Conservation (phyloP, 2,329 filamentous ascomycete genomes). For the Fusarium sp. region DNA sequence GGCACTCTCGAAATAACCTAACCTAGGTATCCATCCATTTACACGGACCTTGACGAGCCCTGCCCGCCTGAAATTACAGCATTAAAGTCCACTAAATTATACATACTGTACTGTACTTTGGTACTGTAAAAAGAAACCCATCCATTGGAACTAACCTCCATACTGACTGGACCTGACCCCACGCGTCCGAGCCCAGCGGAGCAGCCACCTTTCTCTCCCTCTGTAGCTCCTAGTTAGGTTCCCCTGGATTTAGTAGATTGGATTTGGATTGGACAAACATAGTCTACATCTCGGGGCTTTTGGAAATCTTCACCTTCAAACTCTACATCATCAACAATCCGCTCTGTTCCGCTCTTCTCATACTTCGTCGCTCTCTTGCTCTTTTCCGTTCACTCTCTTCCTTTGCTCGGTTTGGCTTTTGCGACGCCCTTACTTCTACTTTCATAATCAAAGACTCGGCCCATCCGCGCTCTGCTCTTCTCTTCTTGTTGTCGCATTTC, state of each 20-base stretch:
- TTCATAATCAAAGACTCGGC: conserved; percentile 34
- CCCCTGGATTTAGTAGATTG: conserved; percentile 40
- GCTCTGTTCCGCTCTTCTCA: neutral
- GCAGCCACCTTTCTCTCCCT: conserved; percentile 40
- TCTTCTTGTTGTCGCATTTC: conserved; percentile 19
- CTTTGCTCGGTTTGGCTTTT: conserved; percentile 12
- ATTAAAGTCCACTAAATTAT: conserved; percentile 1
- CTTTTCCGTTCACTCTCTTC: conserved; percentile 18
- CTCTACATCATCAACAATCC: conserved; percentile 33
- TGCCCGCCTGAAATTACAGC: neutral
- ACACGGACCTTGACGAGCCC: neutral
- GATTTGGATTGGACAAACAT: conserved; percentile 32
- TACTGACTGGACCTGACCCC: conserved; percentile 29
- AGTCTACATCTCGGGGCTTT: conserved; percentile 27
- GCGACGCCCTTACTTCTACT: neutral
- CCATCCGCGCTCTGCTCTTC: conserved; percentile 5
- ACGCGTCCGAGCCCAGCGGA: conserved; percentile 43
- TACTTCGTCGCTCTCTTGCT: conserved; percentile 17
- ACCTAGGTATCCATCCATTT: neutral
- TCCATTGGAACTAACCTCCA: neutral
- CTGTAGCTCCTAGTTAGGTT: conserved; percentile 35
- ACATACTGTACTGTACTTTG: neutral
- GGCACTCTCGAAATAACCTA: neutral
- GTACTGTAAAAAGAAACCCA: conserved; percentile 2
- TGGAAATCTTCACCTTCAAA: conserved; percentile 29